Base-by-base conservation (phyloP, 2,329 filamentous ascomycete species). In the Dothidotthia symphoricarpi region DNA sequence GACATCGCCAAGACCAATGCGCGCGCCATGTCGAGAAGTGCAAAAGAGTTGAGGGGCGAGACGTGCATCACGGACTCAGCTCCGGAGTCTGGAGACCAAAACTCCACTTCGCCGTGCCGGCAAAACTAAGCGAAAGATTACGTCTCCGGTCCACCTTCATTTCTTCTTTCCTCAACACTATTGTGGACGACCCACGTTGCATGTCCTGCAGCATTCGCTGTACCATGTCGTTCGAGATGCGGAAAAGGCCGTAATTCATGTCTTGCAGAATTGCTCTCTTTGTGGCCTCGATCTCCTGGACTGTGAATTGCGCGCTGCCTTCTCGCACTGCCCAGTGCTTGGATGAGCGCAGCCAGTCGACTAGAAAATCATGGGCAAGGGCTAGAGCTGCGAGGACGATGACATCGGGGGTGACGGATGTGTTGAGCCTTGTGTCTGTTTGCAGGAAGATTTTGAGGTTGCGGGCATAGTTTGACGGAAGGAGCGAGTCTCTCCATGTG, bases 21-120 rank as follows among this genome's bases (percentile, higher is more conserved):
- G 30, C 24, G 28, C 28, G 22, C 37, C 16, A 24, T 29, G 19
- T 15, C 31, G 31, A 22, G 28, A 31, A 24, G 24, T 19, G 27
- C 28, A 28, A 22, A 22, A 22, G 19, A 22, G 19, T 22, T 5
- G 5, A 22, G 9, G 19, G 5, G 9, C 19, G 19, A 22, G 9
- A 9, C 19, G 9, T 9, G 9, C 19, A 22, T 60, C 48, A 67
- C 27, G 65, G 65, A 46, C 64, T 68, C n/a, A 63, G 65, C 35
- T 64, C 64, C 7, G 65, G 65, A n/a, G 65, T 68, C 32, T 63
- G 57, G 25, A 63, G 43, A 14, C 65, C 65, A 33, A 60, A 41
- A 29, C 39, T 47, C 63, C 63, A 66, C 8, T 61, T 47, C 7
- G 61, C 49, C 9, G 52, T 47, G 13, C 64, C 60, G 6, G 49